Base-by-base conservation (phyloP, 1,139 yeast genomes). In the Hemisphaericaspora subhashii region DNA sequence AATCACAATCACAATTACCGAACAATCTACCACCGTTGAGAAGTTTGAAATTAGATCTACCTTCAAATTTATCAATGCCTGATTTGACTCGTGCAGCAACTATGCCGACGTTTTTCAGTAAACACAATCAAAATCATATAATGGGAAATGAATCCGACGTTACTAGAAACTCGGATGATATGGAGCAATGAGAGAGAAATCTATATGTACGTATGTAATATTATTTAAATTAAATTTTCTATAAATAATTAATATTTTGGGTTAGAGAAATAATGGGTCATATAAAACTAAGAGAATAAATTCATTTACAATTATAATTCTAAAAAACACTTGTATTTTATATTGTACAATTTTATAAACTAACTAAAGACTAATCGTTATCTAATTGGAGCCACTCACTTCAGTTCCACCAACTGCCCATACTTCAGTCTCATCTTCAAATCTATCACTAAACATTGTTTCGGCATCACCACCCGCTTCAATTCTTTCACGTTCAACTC, bases 401-500 rank as follows among this genome's bases (percentile, higher is more conserved):
- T 79, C 85, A 43, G 79, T 77, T 35, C 82, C 82, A 38, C 95
- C 95, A 48, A 87, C 83, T 5, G 92, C 82, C 96, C 96, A 87
- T 25, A 89, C 81, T 60, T 89, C 96, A 40, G 64, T 64, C 55
- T 86, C 95, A 58, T 89, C 96, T 64, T 89, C 97, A 53, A 79
- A 78, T 53, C 86, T 74, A 58, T 89, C 97, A 49, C 92, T 82
- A 58, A 75, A 86, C 74, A 88, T 79, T 0, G 90, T 77, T 53
- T 86, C 96, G 13, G 74, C 87, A 57, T 89, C 97, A 44, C 97
- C 97, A 37, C 96, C 97, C 17, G 89, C 95, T 18, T 77, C 83
- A 23, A 87, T 74, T 66, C 96, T 79, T 52, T 87, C 96, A 54
- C 90, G 76, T 60, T 89, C 96, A 38, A 86, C 89, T 24, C 69